These are phyloP conservation scores for Trebouxia sp. DNA, from an alignment of 139 green algal species.

Conservation along the genomic window DNA sequence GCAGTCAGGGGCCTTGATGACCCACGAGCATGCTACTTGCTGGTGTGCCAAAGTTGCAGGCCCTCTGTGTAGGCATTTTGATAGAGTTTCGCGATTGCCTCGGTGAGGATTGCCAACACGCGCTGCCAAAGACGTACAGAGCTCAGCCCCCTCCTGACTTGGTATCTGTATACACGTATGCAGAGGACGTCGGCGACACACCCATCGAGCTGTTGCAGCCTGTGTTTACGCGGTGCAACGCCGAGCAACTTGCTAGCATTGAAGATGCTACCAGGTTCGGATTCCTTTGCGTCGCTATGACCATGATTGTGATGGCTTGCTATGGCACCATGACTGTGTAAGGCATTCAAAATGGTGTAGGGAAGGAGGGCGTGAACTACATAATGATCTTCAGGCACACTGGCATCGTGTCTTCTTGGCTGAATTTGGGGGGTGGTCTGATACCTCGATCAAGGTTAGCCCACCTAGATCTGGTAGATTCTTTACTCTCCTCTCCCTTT, in stretches of 20 bases:
- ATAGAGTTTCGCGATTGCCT: not conserved
- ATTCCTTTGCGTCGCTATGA: not conserved
- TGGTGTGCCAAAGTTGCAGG: not conserved
- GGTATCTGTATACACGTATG: not conserved
- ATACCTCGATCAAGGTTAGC: not conserved
- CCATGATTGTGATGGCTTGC: too few species aligned
- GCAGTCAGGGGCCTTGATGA: not conserved
- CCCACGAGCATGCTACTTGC: not conserved
- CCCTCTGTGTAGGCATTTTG: not conserved
- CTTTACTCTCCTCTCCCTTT: too few species aligned
- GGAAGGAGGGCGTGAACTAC: not conserved
- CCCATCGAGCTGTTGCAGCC: conserved; percentile 10
- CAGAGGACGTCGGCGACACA: conserved; percentile 18
- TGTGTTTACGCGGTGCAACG: not conserved
- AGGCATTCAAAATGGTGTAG: too few species aligned
- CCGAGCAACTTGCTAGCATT: conserved; percentile 15
- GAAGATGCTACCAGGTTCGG: conserved; percentile 11
- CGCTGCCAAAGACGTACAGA: not conserved
- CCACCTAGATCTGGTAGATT: not conserved
- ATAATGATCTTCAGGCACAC: not conserved
- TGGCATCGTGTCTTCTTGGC: not conserved
- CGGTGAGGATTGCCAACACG: not conserved
- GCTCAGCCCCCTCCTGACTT: not conserved
- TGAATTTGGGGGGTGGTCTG: not conserved
- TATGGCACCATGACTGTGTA: too few species aligned